phyloP scores from a whole-genome alignment of 306 rosid species.

The Inga laurina region DNA sequence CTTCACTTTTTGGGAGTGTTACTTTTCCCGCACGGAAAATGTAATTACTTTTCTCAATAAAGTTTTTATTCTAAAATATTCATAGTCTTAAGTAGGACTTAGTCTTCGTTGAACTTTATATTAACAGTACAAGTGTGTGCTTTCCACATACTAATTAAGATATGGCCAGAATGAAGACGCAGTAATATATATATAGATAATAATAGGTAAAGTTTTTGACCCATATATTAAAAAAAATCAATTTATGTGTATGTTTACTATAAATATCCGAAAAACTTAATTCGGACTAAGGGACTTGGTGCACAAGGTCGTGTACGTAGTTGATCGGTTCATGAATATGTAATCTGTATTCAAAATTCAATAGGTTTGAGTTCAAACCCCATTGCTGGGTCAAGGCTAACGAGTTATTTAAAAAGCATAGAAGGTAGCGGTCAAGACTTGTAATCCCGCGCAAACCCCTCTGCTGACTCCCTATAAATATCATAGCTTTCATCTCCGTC shows the following conservation, averaged over 20 bases:
- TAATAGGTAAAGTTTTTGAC: background rate
- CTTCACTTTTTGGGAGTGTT: background rate
- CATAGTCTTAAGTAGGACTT: background rate
- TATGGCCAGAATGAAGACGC: background rate
- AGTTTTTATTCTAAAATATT: background rate
- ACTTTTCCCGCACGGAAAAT: background rate
- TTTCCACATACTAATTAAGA: background rate
- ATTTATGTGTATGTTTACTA: background rate
- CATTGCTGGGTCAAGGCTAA: constrained; percentile 30
- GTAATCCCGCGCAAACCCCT: constrained; percentile 4
- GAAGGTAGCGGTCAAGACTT: constrained; percentile 20
- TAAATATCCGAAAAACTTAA: background rate
- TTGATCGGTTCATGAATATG: constrained; percentile 36
- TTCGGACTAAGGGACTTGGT: background rate
- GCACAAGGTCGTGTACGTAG: background rate
- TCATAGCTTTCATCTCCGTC: background rate
- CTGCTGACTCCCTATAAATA: background rate
- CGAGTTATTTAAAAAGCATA: constrained; percentile 8
- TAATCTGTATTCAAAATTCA: constrained; percentile 22
- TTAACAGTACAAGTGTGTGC: background rate
- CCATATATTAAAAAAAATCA: background rate
- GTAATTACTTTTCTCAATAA: background rate
- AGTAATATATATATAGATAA: background rate
- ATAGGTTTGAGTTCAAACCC: constrained; percentile 31
- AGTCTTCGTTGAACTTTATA: background rate